A percentile compares a stretch with the other conserved stretches of the same genome.
Evolutionary conservation across 2,329 filamentous ascomycete species (phyloP).

Genomic region (Thelonectria rubi): DNA sequence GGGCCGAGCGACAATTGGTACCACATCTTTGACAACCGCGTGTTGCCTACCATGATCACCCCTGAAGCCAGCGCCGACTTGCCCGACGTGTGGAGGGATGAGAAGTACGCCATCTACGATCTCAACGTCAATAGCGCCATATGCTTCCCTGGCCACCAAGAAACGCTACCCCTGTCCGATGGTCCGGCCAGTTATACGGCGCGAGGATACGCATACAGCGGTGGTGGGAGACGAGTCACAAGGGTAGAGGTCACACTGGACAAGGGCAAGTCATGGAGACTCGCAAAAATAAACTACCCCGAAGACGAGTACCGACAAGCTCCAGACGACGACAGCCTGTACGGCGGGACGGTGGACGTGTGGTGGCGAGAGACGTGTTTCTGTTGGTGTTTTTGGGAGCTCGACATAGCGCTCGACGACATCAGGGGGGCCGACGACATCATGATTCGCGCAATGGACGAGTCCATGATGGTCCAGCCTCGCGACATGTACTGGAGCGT

Average conservation of each 20-base stretch:
- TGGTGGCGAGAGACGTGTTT: slow-evolving; percentile 83
- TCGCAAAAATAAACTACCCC: slow-evolving; percentile 81
- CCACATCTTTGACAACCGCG: slow-evolving; percentile 92
- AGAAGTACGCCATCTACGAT: slow-evolving; percentile 92
- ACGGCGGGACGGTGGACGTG: slow-evolving; percentile 81
- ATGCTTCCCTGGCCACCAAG: slow-evolving; percentile 81
- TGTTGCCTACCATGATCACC: slow-evolving; percentile 85
- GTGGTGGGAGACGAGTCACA: slow-evolving; percentile 84
- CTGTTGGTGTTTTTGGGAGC: slow-evolving; percentile 92
- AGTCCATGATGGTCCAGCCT: slow-evolving; percentile 85
- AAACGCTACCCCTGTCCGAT: slow-evolving; percentile 64
- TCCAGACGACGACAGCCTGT: slow-evolving; percentile 70
- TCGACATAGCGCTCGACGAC: slow-evolving; percentile 71
- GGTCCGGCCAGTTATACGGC: slow-evolving; percentile 67
- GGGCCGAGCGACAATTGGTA: slow-evolving; percentile 92
- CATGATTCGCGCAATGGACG: slow-evolving; percentile 88
- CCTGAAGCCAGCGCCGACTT: slow-evolving; percentile 81
- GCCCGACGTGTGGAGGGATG: slow-evolving; percentile 84
- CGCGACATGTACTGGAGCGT: slow-evolving; percentile 97
- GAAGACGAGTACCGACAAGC: slow-evolving; percentile 82
- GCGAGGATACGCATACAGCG: slow-evolving; percentile 87
- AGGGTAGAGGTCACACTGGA: slow-evolving; percentile 86
- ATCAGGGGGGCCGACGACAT: slow-evolving; percentile 75
- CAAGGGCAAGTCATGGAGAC: slow-evolving; percentile 80
- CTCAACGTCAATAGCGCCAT: slow-evolving; percentile 87